These are phyloP conservation scores for Podospora comata DNA, from an alignment of 495 filamentous ascomycete species.

Conservation along the genomic window DNA sequence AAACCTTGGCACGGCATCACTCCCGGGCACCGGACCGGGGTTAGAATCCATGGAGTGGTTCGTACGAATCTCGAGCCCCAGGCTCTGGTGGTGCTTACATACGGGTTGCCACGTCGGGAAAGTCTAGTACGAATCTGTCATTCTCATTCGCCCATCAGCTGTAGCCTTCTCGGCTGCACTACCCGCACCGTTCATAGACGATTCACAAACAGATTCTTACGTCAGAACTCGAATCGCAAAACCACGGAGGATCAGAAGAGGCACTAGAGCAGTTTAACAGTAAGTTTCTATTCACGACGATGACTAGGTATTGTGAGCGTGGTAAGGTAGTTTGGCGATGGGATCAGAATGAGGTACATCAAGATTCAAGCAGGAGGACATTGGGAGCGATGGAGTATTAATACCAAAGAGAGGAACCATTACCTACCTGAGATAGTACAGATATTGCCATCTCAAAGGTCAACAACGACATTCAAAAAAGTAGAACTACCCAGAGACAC, in stretches of 20 bases:
- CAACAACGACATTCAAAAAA: neutral
- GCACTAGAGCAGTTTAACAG: neutral
- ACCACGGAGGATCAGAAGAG: neutral
- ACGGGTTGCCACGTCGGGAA: neutral
- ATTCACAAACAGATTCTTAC: neutral
- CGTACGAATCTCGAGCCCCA: neutral
- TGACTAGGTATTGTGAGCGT: neutral
- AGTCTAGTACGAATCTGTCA: neutral
- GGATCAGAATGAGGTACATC: neutral
- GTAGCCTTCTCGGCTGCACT: neutral
- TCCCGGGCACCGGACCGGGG: no score
- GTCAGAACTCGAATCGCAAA: neutral
- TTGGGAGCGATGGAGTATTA: no score
- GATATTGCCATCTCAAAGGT: neutral
- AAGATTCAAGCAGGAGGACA: neutral
- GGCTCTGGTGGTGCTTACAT: neutral
- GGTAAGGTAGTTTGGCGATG: neutral
- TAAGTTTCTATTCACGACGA: neutral
- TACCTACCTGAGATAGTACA: no score
- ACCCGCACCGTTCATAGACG: neutral
- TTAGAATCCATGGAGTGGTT: neutral
- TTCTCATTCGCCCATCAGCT: neutral
- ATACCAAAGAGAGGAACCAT: neutral
- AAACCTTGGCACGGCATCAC: neutral
- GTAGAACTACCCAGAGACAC: neutral